phyloP scores from a whole-genome alignment of 2,329 filamentous ascomycete genomes.

The Chaetomiaceae sp. region DNA sequence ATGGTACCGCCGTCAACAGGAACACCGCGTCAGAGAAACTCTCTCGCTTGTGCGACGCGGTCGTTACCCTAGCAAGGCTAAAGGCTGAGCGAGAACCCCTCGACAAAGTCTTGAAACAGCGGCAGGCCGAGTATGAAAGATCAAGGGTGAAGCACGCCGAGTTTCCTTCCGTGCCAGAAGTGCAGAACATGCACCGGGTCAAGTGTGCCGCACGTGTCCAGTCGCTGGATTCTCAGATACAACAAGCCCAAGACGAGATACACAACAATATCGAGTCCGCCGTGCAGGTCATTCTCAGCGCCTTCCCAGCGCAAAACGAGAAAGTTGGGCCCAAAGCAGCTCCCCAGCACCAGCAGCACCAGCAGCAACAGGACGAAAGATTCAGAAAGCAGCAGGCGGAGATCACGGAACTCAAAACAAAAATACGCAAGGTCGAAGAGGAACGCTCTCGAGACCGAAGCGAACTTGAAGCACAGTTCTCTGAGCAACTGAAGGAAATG shows the following conservation, averaged over 20 bases:
- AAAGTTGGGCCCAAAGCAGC: no score
- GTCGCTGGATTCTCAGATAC: constrained; percentile 6
- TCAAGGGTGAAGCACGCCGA: constrained; percentile 21
- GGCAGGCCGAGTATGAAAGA: constrained; percentile 22
- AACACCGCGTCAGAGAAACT: background rate
- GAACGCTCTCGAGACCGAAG: background rate
- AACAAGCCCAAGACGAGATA: constrained; percentile 2
- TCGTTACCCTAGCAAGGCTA: constrained; percentile 8
- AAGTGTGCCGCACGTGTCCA: constrained; percentile 8
- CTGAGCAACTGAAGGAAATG: background rate
- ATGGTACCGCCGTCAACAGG: background rate
- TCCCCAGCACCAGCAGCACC: no score
- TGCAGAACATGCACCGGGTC: constrained; percentile 21
- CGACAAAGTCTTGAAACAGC: constrained; percentile 13
- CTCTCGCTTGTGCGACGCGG: background rate
- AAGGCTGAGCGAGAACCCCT: constrained; percentile 13
- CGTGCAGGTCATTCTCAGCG: background rate
- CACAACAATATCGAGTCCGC: background rate
- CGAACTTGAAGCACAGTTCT: constrained; percentile 1
- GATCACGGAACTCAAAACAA: constrained; percentile 5
- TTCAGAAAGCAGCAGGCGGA: constrained; percentile 2
- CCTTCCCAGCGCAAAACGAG: background rate
- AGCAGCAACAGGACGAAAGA: background rate
- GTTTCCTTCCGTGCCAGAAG: constrained; percentile 24
- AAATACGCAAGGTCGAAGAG: background rate